phyloP scores from a whole-genome alignment of 2,329 filamentous ascomycete genomes.

The Arthrobotrys sinensis region DNA sequence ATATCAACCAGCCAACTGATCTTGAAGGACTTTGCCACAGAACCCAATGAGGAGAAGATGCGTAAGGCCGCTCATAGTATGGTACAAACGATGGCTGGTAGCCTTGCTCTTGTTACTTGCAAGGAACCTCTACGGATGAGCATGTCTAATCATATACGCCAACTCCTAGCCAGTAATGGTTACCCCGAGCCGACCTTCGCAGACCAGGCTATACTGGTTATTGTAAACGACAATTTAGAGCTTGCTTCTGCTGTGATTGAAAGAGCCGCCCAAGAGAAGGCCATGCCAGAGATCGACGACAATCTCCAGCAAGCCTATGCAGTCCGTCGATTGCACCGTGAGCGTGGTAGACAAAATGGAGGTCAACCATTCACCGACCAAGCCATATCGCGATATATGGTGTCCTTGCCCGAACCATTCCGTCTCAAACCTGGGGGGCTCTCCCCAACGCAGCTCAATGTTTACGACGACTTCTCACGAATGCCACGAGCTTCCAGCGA shows the following conservation, averaged over 20 bases:
- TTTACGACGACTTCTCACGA: slow-evolving; percentile 95
- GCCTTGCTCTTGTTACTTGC: slow-evolving; percentile 94
- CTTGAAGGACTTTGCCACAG: slow-evolving; percentile 94
- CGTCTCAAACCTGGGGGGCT: slow-evolving; percentile 86
- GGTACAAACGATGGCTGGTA: slow-evolving; percentile 94
- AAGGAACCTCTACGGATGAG: slow-evolving; percentile 97
- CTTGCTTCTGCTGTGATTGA: slow-evolving; percentile 94
- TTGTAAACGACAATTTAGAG: slow-evolving; percentile 97
- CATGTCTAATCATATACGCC: slow-evolving; percentile 95
- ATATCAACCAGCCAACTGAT: slow-evolving; percentile 97
- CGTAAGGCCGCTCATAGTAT: slow-evolving; percentile 90
- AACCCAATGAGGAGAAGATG: slow-evolving; percentile 88
- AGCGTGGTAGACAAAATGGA: slow-evolving; percentile 73
- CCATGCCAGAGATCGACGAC: slow-evolving; percentile 93
- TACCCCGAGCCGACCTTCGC: slow-evolving; percentile 81
- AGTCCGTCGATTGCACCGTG: slow-evolving; percentile 80
- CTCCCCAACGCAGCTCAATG: slow-evolving; percentile 91
- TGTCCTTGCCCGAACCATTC: slow-evolving; percentile 93
- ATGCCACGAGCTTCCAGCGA: slow-evolving; percentile 76
- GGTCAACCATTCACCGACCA: slow-evolving; percentile 88
- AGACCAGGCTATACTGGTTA: slow-evolving; percentile 97
- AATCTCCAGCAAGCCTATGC: slow-evolving; percentile 88
- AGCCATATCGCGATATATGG: slow-evolving; percentile 88
- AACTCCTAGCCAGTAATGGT: slow-evolving; percentile 78
- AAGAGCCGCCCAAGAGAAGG: slow-evolving; percentile 93